Base-by-base conservation (phyloP, 2,329 filamentous ascomycete genomes). In the Colletotrichum sidae region DNA sequence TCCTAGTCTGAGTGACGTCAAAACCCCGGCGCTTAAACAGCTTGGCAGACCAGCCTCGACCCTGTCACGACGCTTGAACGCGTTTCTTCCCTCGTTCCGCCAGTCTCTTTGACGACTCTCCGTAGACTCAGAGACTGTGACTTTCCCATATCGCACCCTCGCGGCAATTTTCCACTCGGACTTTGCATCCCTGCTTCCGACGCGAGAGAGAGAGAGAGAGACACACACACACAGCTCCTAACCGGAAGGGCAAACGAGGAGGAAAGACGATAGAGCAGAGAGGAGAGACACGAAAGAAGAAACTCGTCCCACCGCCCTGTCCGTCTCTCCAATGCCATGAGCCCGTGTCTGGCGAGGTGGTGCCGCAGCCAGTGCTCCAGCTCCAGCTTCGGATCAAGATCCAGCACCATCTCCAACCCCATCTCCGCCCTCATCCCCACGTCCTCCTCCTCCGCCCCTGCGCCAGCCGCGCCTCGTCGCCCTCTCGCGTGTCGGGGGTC, bases 21-120 rank as follows among this genome's bases (percentile, higher is more conserved):
- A 66, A 60, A 44, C 38, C 42, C 63, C 63, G 58, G 63, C 63
- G 63, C 63, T 66, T 66, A 66, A 63, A 57, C 58, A 44, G 10
- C 63, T 66, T 63, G 63, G 63, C 58, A 45, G 57, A 52, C 41
- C 37, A 44, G 45, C 44, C 51, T 25, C 35, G 38, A 37, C 39
- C 51, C 35, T 25, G 25, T 25, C 25, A 25, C 25, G 25, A 25
- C 25, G 12, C 41, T 37, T 34, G 17, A 34, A 15, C 52, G 63
- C 58, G 58, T 66, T 63, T 63, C 58, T 57, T 65, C 58, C 58
- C 62, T 56, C 46, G 38, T 37, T 62, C 38, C 25, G 25, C 25
- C 25, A 25, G 3, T 25, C 25, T 25, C 25, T 25, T 25, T 25
- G 25, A 25, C 25, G 25, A 25, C 25, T 25, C 25, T 25, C 25